Conservation (phyloP, 768 basidiomycete genomes). For the Suillus luteus region DNA sequence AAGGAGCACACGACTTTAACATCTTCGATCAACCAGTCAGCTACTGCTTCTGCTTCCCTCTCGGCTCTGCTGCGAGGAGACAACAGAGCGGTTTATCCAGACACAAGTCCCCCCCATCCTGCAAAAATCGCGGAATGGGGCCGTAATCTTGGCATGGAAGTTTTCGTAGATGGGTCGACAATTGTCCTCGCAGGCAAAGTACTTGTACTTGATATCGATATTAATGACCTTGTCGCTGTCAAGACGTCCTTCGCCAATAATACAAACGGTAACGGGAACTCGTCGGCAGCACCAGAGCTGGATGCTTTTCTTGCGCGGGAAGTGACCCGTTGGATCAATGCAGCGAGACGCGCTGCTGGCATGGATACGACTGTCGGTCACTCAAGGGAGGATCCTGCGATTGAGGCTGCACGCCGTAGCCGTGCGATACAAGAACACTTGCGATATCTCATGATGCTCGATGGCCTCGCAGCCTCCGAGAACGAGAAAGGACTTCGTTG, state of each 20-base stretch:
- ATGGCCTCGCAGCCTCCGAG: slow-evolving; percentile 57
- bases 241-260: slow-evolving; percentile 74
- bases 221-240: slow-evolving; percentile 50
- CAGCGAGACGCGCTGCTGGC: slow-evolving; percentile 36
- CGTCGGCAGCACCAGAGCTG: slow-evolving; percentile 45
- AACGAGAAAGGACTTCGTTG: slow-evolving; percentile 69
- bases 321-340: slow-evolving; percentile 58
- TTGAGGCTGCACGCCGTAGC: slow-evolving; percentile 53
- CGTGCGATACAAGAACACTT: slow-evolving; percentile 55
- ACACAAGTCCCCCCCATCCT: slow-evolving; percentile 31
- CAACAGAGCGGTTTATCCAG: slow-evolving; percentile 29
- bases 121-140: slow-evolving; percentile 61
- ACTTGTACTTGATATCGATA: slow-evolving; percentile 77
- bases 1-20: slow-evolving; percentile 59
- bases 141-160: slow-evolving; percentile 67
- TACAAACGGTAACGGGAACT: slow-evolving; percentile 45
- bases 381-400: slow-evolving; percentile 46
- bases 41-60: slow-evolving; percentile 24
- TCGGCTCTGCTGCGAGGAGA: slow-evolving; percentile 17
- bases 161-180: slow-evolving; percentile 65
- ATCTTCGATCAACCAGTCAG: slow-evolving; percentile 29
- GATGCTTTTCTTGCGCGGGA: slow-evolving; percentile 62
- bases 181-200: slow-evolving; percentile 77
- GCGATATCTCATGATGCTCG: slow-evolving; percentile 71
- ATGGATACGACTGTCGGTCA: slow-evolving; percentile 31